Percentiles rank a stretch among this genome's conserved stretches.
Conservation (phyloP, 768 basidiomycete species). For the Tylopilus intermedius region DNA sequence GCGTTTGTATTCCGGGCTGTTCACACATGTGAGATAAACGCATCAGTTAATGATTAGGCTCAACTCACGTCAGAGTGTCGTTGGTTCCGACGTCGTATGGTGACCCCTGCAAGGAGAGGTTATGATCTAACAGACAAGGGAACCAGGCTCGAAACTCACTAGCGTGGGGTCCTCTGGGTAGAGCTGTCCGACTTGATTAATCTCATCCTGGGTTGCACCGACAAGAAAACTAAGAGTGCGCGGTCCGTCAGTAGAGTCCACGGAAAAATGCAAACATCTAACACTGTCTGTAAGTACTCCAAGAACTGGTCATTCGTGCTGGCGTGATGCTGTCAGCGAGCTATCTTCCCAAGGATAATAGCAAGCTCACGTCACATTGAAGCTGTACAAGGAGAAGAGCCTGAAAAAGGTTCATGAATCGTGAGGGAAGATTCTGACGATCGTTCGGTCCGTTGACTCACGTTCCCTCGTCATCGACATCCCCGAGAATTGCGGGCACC, state of each 20-base stretch:
- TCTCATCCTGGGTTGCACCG: slow-evolving; percentile 6
- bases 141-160: background rate
- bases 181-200: background rate
- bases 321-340: no score
- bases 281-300: slow-evolving; percentile 8
- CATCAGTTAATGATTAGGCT: background rate
- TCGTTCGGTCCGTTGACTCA: background rate
- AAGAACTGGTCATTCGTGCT: background rate
- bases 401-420: slow-evolving; percentile 7
- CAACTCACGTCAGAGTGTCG: slow-evolving; percentile 10
- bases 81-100: slow-evolving; percentile 26
- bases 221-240: slow-evolving; percentile 8
- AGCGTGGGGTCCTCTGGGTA: slow-evolving; percentile 7
- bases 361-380: slow-evolving; percentile 20
- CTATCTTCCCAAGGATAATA: no score
- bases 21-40: background rate
- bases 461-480: slow-evolving; percentile 3
- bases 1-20: background rate
- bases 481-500: slow-evolving; percentile 1
- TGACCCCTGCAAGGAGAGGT: slow-evolving; percentile 16
- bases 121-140: background rate
- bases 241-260: background rate
- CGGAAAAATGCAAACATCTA: background rate
- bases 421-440: no score
- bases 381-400: slow-evolving; percentile 22